Base-by-base conservation (phyloP, 2,329 filamentous ascomycete species). In the Aspergillus ochraceus region DNA sequence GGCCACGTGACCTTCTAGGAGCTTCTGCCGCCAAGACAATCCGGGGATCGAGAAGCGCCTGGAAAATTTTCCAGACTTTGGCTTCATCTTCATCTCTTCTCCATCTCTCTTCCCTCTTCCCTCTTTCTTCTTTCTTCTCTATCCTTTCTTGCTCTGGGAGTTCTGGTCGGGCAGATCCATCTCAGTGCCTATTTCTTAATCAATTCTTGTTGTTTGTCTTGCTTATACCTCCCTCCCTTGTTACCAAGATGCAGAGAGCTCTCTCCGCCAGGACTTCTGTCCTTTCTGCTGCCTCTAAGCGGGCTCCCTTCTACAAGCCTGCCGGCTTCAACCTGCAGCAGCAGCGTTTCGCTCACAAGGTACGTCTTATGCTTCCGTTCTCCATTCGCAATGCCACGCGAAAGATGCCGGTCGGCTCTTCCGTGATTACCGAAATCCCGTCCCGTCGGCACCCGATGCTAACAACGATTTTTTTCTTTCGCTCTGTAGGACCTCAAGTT, bases 321-420 rank as follows among this genome's bases (percentile, higher is more conserved):
- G 79, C 85, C 72, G 84, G 86, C 71, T 79, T 91, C 71, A 86
- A 81, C 77, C 83, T 91, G 70, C 92, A 96, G 80, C 94, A 98
- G 83, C 87, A 96, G 79, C 88, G 95, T 77, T 99, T 96, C 78
- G 92, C 94, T 68, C 94, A 98, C 87, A 98, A 98, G 91, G 92
- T 96, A 84, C 53, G 83, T 71, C 26, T 29, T 29, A 29, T 54
- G 26, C 26, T 55, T 24, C 8, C 47, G 32, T 49, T 51, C 58
- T 46, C 32, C 47, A n/a, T 45, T 19, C 46, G 17, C 45, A 39
- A 29, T 39, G 10, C 36, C 57, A 54, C 42, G 32, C 14, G 50
- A 49, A 59, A n/a, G 58, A 42, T 26, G 29, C 42, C 24, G 24
- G 29, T 22, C 5, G 39, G 53, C 53, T 49, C 20, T 62, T 64